phyloP scores from a whole-genome alignment of 2,329 filamentous ascomycete genomes.

The Thermothelomyces thermophilus region DNA sequence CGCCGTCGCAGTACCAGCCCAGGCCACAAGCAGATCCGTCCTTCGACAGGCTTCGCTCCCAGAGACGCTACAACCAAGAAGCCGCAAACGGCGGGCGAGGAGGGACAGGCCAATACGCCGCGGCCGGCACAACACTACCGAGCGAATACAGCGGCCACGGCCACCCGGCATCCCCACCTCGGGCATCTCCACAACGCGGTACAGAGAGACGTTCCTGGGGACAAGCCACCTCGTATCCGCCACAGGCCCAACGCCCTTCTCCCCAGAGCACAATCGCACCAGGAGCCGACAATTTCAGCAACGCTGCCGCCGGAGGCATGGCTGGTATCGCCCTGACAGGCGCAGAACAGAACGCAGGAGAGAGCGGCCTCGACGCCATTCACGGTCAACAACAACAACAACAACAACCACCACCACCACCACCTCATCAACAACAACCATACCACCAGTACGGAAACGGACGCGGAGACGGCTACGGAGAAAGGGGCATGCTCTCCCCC shows the following conservation, averaged over 20 bases:
- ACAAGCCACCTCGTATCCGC: conserved; percentile 24
- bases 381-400: conserved; percentile 27
- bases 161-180: conserved; percentile 25
- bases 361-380: conserved; percentile 59
- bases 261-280: conserved; percentile 45
- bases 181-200: conserved; percentile 22
- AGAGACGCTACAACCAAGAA: conserved; percentile 30
- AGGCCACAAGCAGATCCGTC: conserved; percentile 34
- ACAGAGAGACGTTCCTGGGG: conserved; percentile 23
- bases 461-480: conserved; percentile 17
- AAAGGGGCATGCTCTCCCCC: conserved; percentile 7
- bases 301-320: conserved; percentile 57
- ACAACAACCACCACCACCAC: too few species aligned
- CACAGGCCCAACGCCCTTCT: conserved; percentile 20
- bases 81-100: conserved; percentile 12
- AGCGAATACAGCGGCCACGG: conserved; percentile 23
- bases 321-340: conserved; percentile 60
- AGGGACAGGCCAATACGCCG: conserved; percentile 18
- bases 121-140: conserved; percentile 21
- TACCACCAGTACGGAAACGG: conserved; percentile 25
- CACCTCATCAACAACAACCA: too few species aligned
- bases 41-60: conserved; percentile 31
- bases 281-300: conserved; percentile 61
- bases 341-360: conserved; percentile 56
- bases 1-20: conserved; percentile 16